Base-by-base conservation (phyloP, 306 rosid species). In the Purshia tridentata region DNA sequence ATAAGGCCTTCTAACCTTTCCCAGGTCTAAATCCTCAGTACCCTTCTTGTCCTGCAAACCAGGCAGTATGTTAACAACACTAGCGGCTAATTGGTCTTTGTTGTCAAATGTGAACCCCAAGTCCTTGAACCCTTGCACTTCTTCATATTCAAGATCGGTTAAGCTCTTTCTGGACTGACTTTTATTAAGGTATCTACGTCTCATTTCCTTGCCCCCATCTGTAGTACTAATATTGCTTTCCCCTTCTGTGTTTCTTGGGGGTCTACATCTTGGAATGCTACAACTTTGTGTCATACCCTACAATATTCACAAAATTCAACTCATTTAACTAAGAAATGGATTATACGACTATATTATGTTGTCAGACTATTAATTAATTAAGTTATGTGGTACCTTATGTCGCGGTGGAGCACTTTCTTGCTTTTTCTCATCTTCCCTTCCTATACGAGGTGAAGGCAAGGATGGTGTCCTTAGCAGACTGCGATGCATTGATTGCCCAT, bases 81-180 rank as follows among this genome's bases (percentile, higher is more conserved):
- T 84, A 16, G 96, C 92, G 76, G 73, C 81, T 41, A 87, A 29
- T 14, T 23, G 22, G 12, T 81, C 72, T 57, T 88, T 82, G 52
- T 87, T 80, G 84, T 94, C 97, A 83, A 94, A 94, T 77, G 86
- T 82, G 83, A 94, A 94, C 0, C 98, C 98, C 63, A 91, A 87
- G 77, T 94, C 97, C 83, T 85, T 91, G 81, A 94, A 94, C 22
- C 98, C 98, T 67, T 91, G 96, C 65, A 94, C 81, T 74, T 94
- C 97, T 83, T 94, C 96, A 23, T 46, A 73, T 22, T 91, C 97
- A 46, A 94, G 92, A 62, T 94, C 95, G 66, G 89, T 89, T 37
- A 69, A 74, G 87, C 96, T 89, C 72, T 88, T 93, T 59, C 88
- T 85, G 46, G 70, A 75, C 52, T 11, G 9, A 18, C 37, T 4